phyloP scores from a whole-genome alignment of 495 filamentous ascomycete genomes.

The Amphirosellinia nigrospora region DNA sequence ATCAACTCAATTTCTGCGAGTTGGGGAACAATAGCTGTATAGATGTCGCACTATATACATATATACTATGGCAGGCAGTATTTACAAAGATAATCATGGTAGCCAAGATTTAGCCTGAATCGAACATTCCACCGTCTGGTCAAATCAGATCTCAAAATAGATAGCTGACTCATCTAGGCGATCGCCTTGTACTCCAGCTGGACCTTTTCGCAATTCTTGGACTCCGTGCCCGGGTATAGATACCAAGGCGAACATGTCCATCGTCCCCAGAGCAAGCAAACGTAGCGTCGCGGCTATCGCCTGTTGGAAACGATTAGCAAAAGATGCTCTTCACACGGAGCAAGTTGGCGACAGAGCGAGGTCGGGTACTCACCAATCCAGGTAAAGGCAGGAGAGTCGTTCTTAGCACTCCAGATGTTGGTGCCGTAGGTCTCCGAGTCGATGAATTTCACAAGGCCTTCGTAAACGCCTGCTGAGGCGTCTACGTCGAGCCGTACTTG shows the following conservation, averaged over 20 bases:
- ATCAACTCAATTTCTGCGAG: not conserved
- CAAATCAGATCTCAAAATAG: not conserved
- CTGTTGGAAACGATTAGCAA: not conserved
- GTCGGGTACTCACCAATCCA: not conserved
- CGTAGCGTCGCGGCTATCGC: not conserved
- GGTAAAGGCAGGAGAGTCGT: not conserved
- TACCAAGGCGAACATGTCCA: not conserved
- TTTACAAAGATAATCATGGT: not conserved
- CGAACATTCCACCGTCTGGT: not conserved
- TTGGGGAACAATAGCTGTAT: not conserved
- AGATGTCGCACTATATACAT: not conserved
- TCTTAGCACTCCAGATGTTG: not conserved
- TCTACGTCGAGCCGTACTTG: not conserved
- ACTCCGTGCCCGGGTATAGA: not conserved
- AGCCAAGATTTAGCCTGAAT: not conserved
- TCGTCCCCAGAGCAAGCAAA: not conserved
- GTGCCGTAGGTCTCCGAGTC: not conserved
- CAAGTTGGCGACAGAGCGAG: not conserved
- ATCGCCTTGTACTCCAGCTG: not conserved
- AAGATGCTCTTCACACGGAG: not conserved
- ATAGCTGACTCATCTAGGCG: not conserved
- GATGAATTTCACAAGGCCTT: not conserved
- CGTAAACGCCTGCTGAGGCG: not conserved
- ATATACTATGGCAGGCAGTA: not conserved
- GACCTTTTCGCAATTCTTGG: not conserved